Evolutionary conservation across 169 alveolate genomes (phyloP), one percentile per base, ranked within the genome.

Genomic region (Besnoitia besnoiti): DNA sequence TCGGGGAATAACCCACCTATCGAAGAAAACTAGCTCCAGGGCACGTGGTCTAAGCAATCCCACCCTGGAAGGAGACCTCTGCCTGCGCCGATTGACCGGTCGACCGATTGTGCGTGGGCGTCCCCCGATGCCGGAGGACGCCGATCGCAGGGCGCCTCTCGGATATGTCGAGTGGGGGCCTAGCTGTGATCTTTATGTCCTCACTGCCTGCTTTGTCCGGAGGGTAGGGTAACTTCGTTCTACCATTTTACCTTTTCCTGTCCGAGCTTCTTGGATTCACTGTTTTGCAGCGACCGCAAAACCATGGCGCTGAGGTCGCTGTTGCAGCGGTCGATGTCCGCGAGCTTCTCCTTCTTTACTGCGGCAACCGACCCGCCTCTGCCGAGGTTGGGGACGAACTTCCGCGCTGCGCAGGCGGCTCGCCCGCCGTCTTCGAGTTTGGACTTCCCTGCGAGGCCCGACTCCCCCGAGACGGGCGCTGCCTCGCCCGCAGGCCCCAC

Each of bases 311-410:
- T 30, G 40, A 67, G 80, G 80, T 55, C 24, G 27, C 67, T n/a
- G 33, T 16, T 55, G 67, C 67, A 19, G 67, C 67, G 30, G 67
- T 55, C 67, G 67, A 55, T 1, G 24, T 5, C 67, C 67, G 67
- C 67, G 24, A 0, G 12, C 67, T 55, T n/a, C 30, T 55, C 67
- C 30, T 21, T 8, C 67, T 55, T 55, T n/a, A 55, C 67, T 5
- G n/a, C 67, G 30, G 30, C n/a, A 21, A 55, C 67, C 27, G 67
- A 21, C 67, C 67, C 67, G 24, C 67, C 24, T n/a, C 24, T 55
- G 67, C 67, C 30, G n/a, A 73, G 82, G 21, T 73, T 73, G 3
- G 82, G 82, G 44, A 73, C 82, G 82, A 73, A 73, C 82, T 73
- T 73, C 24, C 67, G 12, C 5, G 67, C 33, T 8, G 67, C 67